Base-by-base conservation (phyloP, 1,139 yeast species). In the Candida dubliniensis region DNA sequence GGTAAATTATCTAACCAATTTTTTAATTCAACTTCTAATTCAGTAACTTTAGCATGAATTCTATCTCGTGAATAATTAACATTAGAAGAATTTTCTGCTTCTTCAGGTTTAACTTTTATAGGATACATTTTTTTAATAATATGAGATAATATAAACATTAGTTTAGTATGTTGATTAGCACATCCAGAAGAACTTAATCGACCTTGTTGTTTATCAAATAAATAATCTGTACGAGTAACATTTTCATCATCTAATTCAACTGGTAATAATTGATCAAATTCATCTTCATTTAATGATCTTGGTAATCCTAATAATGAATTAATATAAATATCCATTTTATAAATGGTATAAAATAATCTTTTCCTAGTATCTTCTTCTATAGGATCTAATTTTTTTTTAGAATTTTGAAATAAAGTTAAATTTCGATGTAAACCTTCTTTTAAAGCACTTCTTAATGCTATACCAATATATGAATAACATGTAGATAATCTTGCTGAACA, bases 391-490 rank as follows among this genome's bases (percentile, higher is more conserved):
- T 66, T 66, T 29, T 76, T 52, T 41, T 66, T 67, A 1, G 76
- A 79, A 57, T 76, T 79, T 47, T 72, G 77, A 51, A 73, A 73
- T 7, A 71, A 66, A 27, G 80, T 74, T 40, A 87, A 71, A 55
- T 84, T 84, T 52, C 97, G 73, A 62, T 90, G 98, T 31, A 88
- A 71, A 1, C 98, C 98, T 58, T 89, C 95, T 52, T 95, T 77
- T 42, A 90, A 67, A 0, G 96, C 96, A 41, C 93, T 84, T 59
- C 97, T 73, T 55, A 90, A 68, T 0, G 96, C 97, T 42, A 88
- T 85, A n/a, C 97, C 96, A 52, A 89, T 87, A 61, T 88, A 90
- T 0, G 96, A 84, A 61, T 90, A 90, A 64, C 97, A 90, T 0
- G 96, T 88, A 0, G 96, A 85, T 46, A 91, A 71, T 49, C 96